Conservation (phyloP, 768 basidiomycete species). For the Tulasnella sp. region DNA sequence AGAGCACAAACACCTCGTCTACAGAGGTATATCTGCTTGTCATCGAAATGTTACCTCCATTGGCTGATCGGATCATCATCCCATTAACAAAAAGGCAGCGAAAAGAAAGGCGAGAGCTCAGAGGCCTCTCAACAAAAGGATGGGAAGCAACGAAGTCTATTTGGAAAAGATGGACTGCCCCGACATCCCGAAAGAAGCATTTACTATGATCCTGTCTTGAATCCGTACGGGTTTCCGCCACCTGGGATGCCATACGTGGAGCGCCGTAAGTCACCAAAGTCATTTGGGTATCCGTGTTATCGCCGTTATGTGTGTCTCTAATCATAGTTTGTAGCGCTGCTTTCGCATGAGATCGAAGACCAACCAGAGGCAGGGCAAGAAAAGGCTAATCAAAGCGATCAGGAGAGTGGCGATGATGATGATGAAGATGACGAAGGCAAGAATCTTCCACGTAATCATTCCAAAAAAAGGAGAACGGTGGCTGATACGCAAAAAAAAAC, state of each 20-base stretch:
- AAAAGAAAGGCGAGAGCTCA: conserved; percentile 29
- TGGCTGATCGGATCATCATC: too few species aligned
- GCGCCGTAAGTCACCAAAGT: conserved; percentile 43
- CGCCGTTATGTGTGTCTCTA: too few species aligned
- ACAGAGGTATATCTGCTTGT: conserved; percentile 35
- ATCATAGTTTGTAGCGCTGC: neutral
- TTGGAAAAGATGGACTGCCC: conserved; percentile 74
- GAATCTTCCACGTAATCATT: conserved; percentile 5
- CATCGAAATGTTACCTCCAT: too few species aligned
- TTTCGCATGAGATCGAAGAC: conserved; percentile 10
- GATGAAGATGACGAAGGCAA: conserved; percentile 29
- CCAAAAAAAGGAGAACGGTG: conserved; percentile 11
- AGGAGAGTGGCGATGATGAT: conserved; percentile 43
- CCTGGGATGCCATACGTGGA: conserved; percentile 96
- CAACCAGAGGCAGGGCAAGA: conserved; percentile 3
- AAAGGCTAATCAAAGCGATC: conserved; percentile 33
- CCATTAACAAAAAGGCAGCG: conserved; percentile 19
- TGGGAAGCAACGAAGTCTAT: conserved; percentile 51
- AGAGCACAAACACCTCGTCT: conserved; percentile 78
- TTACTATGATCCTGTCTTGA: conserved; percentile 88
- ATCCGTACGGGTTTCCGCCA: conserved; percentile 84
- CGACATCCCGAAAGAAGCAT: conserved; percentile 83
- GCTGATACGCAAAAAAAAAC: conserved; percentile 59
- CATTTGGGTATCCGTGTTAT: too few species aligned
- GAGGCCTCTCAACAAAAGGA: conserved; percentile 29